Evolutionary conservation across 1,284 basidiomycete species (phyloP).

Genomic region (Cerrena zonata): DNA sequence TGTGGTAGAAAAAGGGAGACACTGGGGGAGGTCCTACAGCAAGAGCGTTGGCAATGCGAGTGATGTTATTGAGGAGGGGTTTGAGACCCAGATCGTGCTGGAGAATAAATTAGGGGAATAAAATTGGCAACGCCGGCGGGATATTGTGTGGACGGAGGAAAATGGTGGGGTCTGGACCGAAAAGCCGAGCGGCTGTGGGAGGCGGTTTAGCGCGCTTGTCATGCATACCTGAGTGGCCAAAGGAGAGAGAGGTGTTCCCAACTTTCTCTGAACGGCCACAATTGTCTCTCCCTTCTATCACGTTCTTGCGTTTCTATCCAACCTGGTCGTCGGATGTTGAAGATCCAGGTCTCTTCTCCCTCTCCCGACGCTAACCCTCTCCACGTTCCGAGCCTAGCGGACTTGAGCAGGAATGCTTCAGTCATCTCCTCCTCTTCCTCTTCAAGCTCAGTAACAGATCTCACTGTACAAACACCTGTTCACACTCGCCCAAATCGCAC

Average conservation of each 20-base stretch:
- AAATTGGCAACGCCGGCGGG: too few relatives aligned
- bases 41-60: too few relatives aligned
- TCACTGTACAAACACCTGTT: conserved; percentile 38
- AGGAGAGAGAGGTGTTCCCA: neutral
- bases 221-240: too few relatives aligned
- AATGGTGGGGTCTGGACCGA: neutral
- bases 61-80: too few relatives aligned
- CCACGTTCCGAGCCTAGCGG: conserved; percentile 43
- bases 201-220: neutral
- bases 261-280: neutral
- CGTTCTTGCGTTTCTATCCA: neutral
- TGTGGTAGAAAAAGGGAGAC: too few relatives aligned
- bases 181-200: neutral
- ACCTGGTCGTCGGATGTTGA: conserved; percentile 32
- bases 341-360: conserved; percentile 33
- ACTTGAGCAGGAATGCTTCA: conserved; percentile 69
- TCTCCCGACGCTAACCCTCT: conserved; percentile 29
- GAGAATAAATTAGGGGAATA: too few relatives aligned
- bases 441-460: conserved; percentile 46
- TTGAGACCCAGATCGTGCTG: too few relatives aligned
- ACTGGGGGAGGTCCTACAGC: too few relatives aligned
- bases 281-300: neutral
- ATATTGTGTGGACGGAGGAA: too few relatives aligned
- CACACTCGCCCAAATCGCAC: conserved; percentile 56
- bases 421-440: conserved; percentile 66